Percentiles rank a stretch among this genome's conserved stretches.
phyloP scores from a whole-genome alignment of 495 filamentous ascomycete species.

The Aspergillus haitiensis region DNA sequence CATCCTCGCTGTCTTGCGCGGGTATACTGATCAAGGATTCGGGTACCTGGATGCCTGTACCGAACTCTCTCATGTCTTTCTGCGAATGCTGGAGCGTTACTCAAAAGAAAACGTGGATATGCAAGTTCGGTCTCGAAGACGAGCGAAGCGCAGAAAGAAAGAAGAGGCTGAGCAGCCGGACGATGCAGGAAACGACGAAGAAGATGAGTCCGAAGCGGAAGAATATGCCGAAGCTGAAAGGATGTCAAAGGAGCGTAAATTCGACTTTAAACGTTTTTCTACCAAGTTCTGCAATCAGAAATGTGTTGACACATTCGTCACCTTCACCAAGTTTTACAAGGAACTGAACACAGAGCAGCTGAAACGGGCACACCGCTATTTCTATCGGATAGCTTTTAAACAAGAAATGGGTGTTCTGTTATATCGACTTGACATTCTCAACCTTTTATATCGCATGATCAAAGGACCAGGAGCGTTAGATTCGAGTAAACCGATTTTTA shows the following conservation, averaged over 20 bases:
- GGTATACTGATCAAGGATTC: slow-evolving; percentile 91
- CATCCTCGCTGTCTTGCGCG: slow-evolving; percentile 71
- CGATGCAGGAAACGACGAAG: slow-evolving; percentile 49
- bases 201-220: slow-evolving; percentile 70
- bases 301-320: slow-evolving; percentile 85
- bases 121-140: slow-evolving; percentile 79
- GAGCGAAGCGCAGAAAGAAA: slow-evolving; percentile 69
- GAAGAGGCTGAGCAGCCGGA: slow-evolving; percentile 45
- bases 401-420: slow-evolving; percentile 85
- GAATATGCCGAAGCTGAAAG: slow-evolving; percentile 67
- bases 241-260: slow-evolving; percentile 78
- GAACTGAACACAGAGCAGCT: slow-evolving; percentile 81
- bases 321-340: slow-evolving; percentile 74
- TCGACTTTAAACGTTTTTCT: slow-evolving; percentile 86
- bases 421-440: slow-evolving; percentile 86
- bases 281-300: slow-evolving; percentile 77
- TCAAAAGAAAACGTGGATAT: slow-evolving; percentile 92
- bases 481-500: slow-evolving; percentile 59
- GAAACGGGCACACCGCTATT: slow-evolving; percentile 92
- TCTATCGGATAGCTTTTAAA: slow-evolving; percentile 94
- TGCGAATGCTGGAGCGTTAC: slow-evolving; percentile 89
- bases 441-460: slow-evolving; percentile 85
- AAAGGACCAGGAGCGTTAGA: slow-evolving; percentile 83
- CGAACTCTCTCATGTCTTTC: slow-evolving; percentile 85
- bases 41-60: slow-evolving; percentile 91